A percentile compares a stretch with the other conserved stretches of the same genome.
These are phyloP conservation scores for Striga hermonthica DNA, from an alignment of 305 asterid species.

Conservation along the genomic window DNA sequence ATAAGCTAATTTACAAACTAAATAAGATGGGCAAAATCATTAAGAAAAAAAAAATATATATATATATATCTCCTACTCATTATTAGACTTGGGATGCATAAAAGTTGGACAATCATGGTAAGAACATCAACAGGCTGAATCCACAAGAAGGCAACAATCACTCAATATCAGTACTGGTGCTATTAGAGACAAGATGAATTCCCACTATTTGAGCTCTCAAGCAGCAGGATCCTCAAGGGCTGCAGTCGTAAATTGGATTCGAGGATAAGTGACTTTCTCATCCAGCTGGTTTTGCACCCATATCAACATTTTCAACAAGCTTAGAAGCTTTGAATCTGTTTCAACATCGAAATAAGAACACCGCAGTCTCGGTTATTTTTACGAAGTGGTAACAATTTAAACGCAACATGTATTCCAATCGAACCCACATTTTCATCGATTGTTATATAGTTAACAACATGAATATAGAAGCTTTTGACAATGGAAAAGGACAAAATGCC, in stretches of 20 bases:
- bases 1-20: neutral
- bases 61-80: neutral
- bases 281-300: constrained; percentile 84
- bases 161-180: neutral
- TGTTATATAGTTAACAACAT: too few species aligned
- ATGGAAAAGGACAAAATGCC: too few species aligned
- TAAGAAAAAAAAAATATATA: neutral
- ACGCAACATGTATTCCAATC: too few species aligned
- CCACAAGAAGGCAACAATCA: neutral
- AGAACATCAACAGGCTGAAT: too few species aligned
- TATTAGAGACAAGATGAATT: constrained; percentile 7
- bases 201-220: constrained; percentile 32
- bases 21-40: neutral
- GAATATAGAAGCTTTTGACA: too few species aligned
- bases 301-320: constrained; percentile 76
- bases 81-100: neutral
- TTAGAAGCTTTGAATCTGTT: constrained; percentile 89
- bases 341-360: neutral
- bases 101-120: constrained; percentile 1
- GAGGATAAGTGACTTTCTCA: constrained; percentile 76
- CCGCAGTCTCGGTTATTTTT: neutral
- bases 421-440: too few species aligned
- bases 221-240: constrained; percentile 65
- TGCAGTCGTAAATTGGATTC: constrained; percentile 64
- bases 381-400: neutral